Base-by-base conservation (phyloP, 2,329 filamentous ascomycete species). In the Cladobotryum mycophilum region DNA sequence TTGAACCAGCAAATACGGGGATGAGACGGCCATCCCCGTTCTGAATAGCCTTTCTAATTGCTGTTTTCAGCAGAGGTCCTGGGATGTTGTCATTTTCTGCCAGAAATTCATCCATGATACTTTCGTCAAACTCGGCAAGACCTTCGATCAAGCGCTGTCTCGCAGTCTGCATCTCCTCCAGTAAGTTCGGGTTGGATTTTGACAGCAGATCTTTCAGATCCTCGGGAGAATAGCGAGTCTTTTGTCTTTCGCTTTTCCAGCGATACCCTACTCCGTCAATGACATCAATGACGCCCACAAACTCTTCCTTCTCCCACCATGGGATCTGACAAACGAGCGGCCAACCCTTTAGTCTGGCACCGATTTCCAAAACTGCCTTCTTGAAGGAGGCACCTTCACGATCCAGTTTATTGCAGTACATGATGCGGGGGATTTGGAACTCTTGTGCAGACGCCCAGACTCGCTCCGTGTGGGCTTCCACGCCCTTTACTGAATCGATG, bases 381-480 rank as follows among this genome's bases (percentile, higher is more conserved):
- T 85, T 85, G 71, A 97, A 97, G 0, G 79, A 82, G 2, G 87
- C 87, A 9, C 87, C 87, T 55, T 87, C 84, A 30, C 87, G 82
- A 62, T 91, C 87, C 6, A 91, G 76, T 62, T 90, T 90, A 69
- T 91, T 90, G 60, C 89, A 80, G 58, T 84, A 89, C 43, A 89
- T 76, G 47, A 90, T 79, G 20, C 89, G 79, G 0, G 93, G 93
- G 38, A 97, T 95, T 18, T 76, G 78, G 64, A 95, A 95, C 42
- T 85, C 82, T 47, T 87, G 88, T 6, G 93, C 91, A 56, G 96
- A 93, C 13, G 81, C 78, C 93, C 93, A 99, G 3, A 99, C 93
- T 60, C 95, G 86, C 66, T 99, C 93, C 0, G 93, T 97, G 65
- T 97, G 93, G 1, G 93, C 92, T 69, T 99, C 93, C 18, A 99